Conservation (phyloP, 2,329 filamentous ascomycete species). For the Calonectria hongkongensis region DNA sequence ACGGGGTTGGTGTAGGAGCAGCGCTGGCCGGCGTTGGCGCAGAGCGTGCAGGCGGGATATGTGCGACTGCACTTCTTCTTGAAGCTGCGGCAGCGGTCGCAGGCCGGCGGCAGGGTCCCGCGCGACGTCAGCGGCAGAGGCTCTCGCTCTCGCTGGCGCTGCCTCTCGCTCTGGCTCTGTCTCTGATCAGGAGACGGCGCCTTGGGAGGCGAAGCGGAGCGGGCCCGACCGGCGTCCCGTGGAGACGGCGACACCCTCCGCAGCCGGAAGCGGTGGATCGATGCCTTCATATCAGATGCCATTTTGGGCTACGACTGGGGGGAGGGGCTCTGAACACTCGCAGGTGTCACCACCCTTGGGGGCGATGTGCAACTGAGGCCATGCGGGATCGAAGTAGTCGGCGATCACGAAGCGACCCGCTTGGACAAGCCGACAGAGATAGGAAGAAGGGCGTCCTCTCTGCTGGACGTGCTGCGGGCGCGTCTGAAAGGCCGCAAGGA, state of each 20-base stretch:
- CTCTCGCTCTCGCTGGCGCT: conserved; percentile 40
- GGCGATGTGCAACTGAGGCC: conserved; percentile 16
- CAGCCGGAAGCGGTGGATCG: conserved; percentile 54
- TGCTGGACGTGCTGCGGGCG: conserved; percentile 10
- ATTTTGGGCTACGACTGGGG: conserved; percentile 45
- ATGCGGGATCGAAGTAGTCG: conserved; percentile 12
- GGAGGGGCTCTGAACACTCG: conserved; percentile 16
- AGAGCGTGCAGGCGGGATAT: conserved; percentile 63
- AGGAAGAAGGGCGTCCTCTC: neutral
- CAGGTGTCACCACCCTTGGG: conserved; percentile 18
- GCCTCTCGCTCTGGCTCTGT: conserved; percentile 52
- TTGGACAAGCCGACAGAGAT: neutral
- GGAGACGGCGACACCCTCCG: conserved; percentile 53
- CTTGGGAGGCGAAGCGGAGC: conserved; percentile 54
- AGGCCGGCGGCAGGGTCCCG: conserved; percentile 53
- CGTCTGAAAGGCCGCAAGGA: neutral
- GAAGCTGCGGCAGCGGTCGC: conserved; percentile 66
- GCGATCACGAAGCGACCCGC: conserved; percentile 15
- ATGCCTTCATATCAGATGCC: conserved; percentile 55
- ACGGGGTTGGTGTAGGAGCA: conserved; percentile 60
- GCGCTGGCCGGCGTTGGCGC: conserved; percentile 61
- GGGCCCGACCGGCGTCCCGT: conserved; percentile 49
- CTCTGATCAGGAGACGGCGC: conserved; percentile 44
- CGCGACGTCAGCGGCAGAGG: neutral
- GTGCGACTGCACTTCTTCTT: conserved; percentile 68